Evolutionary conservation across 768 basidiomycete genomes (phyloP).

Genomic region (Collybia sordida): DNA sequence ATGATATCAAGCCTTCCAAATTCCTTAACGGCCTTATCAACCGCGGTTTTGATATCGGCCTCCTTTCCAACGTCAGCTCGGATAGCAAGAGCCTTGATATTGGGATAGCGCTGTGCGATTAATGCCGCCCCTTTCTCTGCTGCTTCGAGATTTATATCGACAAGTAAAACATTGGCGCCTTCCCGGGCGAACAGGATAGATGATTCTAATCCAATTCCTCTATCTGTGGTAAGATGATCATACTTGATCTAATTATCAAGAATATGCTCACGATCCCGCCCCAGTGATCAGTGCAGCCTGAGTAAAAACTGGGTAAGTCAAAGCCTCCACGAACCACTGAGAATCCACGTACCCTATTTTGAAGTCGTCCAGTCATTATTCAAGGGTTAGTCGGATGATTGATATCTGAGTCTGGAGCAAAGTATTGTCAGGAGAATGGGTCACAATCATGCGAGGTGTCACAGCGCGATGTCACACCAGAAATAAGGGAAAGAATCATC

Average conservation of each 20-base stretch:
- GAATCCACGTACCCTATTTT: conserved; percentile 50
- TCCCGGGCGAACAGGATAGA: conserved; percentile 94
- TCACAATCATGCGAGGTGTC: conserved; percentile 2
- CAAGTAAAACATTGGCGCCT: conserved; percentile 87
- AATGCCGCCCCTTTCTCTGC: conserved; percentile 66
- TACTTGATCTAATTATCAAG: conserved; percentile 4
- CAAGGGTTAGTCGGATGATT: conserved; percentile 7
- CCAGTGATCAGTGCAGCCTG: conserved; percentile 85
- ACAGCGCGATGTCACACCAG: neutral
- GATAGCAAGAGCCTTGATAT: conserved; percentile 64
- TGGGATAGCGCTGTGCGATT: conserved; percentile 66
- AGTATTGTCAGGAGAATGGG: neutral
- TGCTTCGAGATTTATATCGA: conserved; percentile 80
- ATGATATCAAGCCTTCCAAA: conserved; percentile 96
- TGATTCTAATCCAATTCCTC: conserved; percentile 95
- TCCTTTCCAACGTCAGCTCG: conserved; percentile 92
- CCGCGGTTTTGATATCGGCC: conserved; percentile 76
- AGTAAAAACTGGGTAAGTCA: neutral
- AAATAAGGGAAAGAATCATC: conserved; percentile 4
- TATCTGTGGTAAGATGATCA: conserved; percentile 31
- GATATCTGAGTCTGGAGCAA: too few relatives aligned
- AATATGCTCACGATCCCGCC: conserved; percentile 73
- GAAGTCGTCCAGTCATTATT: conserved; percentile 65
- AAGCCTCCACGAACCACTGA: neutral
- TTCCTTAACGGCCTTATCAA: conserved; percentile 74